A percentile compares a stretch with the other conserved stretches of the same genome.
Conservation (phyloP, 139 green algal genomes). For the Limnomonas spitsbergensis region DNA sequence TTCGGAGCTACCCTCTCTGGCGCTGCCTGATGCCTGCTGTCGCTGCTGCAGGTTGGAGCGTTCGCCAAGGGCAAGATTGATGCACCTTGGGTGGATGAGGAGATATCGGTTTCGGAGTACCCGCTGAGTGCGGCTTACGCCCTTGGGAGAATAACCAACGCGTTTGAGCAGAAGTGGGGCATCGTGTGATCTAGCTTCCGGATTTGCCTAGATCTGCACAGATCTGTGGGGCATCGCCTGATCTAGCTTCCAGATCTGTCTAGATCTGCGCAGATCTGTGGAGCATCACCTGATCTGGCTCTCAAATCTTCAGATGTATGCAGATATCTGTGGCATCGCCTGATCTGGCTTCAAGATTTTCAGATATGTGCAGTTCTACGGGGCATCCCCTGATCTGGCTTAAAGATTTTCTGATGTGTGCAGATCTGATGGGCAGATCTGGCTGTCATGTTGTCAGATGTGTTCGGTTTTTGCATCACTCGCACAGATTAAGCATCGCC, state of each 20-base stretch:
- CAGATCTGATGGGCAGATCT: too few species aligned
- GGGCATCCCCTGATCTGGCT: too few species aligned
- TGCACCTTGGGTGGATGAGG: constrained; percentile 70
- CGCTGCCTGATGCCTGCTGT: too few species aligned
- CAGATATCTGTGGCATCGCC: neutral
- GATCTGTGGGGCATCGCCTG: neutral
- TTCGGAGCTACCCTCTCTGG: too few species aligned
- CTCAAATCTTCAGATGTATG: neutral
- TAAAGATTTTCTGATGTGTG: too few species aligned
- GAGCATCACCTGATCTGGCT: neutral
- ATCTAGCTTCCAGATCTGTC: neutral
- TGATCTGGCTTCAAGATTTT: too few species aligned
- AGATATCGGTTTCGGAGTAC: constrained; percentile 87
- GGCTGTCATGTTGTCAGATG: too few species aligned
- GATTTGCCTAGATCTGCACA: neutral
- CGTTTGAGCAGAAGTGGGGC: constrained; percentile 84
- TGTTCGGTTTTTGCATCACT: too few species aligned
- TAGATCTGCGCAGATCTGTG: neutral
- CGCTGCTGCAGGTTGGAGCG: constrained; percentile 73
- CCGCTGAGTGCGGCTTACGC: constrained; percentile 87
- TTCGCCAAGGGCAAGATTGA: constrained; percentile 93
- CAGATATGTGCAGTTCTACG: too few species aligned
- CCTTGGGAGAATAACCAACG: constrained; percentile 80
- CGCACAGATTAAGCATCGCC: too few species aligned
- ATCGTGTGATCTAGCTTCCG: constrained; percentile 51